Percentiles rank a stretch among this genome's conserved stretches.
Conservation (phyloP, 148 eudicot genomes). For the Linanthus parryae region DNA sequence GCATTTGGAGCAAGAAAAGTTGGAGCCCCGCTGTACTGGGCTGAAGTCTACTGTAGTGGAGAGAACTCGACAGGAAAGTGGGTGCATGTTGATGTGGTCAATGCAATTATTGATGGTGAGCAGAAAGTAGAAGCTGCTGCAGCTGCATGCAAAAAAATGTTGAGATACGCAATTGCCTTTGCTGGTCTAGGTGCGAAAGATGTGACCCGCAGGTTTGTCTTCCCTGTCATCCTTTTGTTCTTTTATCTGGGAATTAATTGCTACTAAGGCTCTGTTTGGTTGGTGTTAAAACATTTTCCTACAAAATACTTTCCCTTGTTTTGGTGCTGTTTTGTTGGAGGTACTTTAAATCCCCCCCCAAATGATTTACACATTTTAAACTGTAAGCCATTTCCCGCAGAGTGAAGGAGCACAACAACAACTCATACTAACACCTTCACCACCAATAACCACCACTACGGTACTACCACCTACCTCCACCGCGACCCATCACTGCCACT, state of each 20-base stretch:
- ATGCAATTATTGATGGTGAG: constrained; percentile 79
- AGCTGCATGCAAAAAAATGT: constrained; percentile 74
- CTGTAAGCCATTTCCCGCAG: no score
- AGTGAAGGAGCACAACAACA: no score
- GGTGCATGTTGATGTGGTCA: constrained; percentile 91
- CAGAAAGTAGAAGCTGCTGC: constrained; percentile 81
- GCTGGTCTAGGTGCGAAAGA: constrained; percentile 96
- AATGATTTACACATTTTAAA: no score
- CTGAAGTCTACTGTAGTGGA: constrained; percentile 81
- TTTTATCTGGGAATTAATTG: not conserved
- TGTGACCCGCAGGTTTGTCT: constrained; percentile 87
- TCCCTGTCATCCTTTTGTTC: not conserved
- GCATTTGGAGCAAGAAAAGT: constrained; percentile 81
- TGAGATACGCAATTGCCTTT: constrained; percentile 95
- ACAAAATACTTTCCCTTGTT: no score
- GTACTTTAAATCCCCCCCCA: no score
- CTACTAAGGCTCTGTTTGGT: no score
- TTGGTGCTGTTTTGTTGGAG: no score
- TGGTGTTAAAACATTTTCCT: no score
- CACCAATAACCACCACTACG: no score
- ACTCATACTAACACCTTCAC: no score
- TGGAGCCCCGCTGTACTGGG: constrained; percentile 96
- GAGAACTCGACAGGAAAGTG: constrained; percentile 87
- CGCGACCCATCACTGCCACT: no score
- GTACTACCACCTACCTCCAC: no score